Base-by-base conservation (phyloP, 1,284 basidiomycete species). In the Singerocomus rubriflavus region DNA sequence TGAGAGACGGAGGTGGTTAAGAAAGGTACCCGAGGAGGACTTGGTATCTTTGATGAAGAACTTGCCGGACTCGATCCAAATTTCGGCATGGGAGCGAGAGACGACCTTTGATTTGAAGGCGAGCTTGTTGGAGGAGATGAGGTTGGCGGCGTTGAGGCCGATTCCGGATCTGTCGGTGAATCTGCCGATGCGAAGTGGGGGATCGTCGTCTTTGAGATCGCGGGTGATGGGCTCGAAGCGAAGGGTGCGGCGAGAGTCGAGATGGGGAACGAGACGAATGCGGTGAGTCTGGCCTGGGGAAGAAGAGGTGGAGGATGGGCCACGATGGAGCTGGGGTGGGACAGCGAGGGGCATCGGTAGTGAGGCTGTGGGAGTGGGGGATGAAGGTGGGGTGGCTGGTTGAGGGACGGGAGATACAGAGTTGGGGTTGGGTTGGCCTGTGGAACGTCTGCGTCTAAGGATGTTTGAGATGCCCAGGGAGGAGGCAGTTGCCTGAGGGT, bases 31-130 rank as follows among this genome's bases (percentile, higher is more conserved):
- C 0, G 86, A 90, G 38, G 86, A 91, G 32, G 84, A 88, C 68
- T 92, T 91, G 10, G 95, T 97, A 67, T 99, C 96, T 52, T 84
- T 84, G 58, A 99, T 91, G 67, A 79, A 93, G 68, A 98, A 98
- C 70, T 83, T 76, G 13, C 76, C 79, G 0, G 72, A 74, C 6
- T 61, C 50, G 54, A 85, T 83, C 93, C 93, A 98, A 38, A 98
- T 84, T 76, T 98, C 96, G 0, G 96, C 96, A 67, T 98, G 96
- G 1, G 89, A 85, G 35, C 96, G 80, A 37, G 88, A 92, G 63
- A 99, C 96, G 64, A 98, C 96, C 68, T 98, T 98, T 69, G 84
- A 89, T 72, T 92, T 92, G 80, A 99, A 99, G 0, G 95, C 94
- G 42, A 98, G 84, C 65, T 93, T 93, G 66, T 86, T 84, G 27